phyloP scores from a whole-genome alignment of 352 stramenopile genomes.

The Phytophthora sansomeana region DNA sequence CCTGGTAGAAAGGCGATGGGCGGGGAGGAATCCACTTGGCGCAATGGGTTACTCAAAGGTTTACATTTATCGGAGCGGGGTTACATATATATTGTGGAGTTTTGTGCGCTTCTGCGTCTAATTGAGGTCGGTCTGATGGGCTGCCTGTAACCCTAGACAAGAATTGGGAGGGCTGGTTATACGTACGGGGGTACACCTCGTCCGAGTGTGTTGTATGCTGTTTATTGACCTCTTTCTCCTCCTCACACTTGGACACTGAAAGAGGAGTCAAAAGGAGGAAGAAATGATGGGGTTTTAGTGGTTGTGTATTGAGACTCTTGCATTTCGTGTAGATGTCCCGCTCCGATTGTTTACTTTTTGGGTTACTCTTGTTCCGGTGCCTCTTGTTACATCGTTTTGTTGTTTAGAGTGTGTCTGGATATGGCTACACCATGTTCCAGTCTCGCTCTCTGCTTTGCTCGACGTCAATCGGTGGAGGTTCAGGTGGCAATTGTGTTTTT shows the following conservation, averaged over 20 bases:
- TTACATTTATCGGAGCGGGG: slow-evolving; percentile 15
- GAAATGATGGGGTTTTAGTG: slow-evolving; percentile 80
- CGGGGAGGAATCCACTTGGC: slow-evolving; percentile 11
- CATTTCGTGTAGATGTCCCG: slow-evolving; percentile 19
- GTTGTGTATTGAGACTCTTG: slow-evolving; percentile 24
- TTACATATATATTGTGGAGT: slow-evolving; percentile 19
- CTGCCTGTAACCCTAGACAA: slow-evolving; percentile 78
- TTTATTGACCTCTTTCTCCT: slow-evolving; percentile 86
- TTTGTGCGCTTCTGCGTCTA: slow-evolving; percentile 38
- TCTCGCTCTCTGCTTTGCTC: slow-evolving; percentile 28
- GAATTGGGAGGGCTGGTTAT: slow-evolving; percentile 10
- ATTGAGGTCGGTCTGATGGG: slow-evolving; percentile 54
- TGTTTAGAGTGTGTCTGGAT: slow-evolving; percentile 18
- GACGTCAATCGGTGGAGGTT: slow-evolving; percentile 11
- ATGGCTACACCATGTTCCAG: slow-evolving; percentile 18
- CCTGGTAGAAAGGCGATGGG: slow-evolving; percentile 11
- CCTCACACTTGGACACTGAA: slow-evolving; percentile 40
- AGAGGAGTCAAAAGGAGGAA: slow-evolving; percentile 57
- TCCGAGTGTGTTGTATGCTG: slow-evolving; percentile 51
- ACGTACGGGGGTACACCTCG: slow-evolving; percentile 8
- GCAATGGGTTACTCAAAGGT: slow-evolving; percentile 16
- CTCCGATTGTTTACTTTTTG: slow-evolving; percentile 26
- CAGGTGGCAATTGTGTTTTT: slow-evolving; percentile 2
- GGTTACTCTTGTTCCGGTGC: slow-evolving; percentile 14
- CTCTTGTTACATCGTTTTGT: slow-evolving; percentile 33